A percentile compares a stretch with the other conserved stretches of the same genome.
phyloP scores from a whole-genome alignment of 805 yeast species.

The Candida andamanensis region DNA sequence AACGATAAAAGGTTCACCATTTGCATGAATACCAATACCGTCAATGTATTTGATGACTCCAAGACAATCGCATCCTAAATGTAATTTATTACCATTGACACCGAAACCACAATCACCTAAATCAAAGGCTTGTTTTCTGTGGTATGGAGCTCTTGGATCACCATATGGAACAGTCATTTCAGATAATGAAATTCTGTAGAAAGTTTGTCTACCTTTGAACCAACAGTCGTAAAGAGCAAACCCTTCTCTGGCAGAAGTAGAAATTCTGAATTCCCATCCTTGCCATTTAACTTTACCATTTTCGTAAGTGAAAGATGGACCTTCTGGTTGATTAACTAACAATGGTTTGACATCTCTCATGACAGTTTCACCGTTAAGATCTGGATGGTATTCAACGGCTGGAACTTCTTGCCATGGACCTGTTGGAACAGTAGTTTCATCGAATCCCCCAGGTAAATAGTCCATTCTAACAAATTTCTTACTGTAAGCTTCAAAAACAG shows the following conservation, averaged over 20 bases:
- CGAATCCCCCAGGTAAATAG: slow-evolving; percentile 67
- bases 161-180: slow-evolving; percentile 90
- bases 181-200: slow-evolving; percentile 67
- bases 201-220: slow-evolving; percentile 71
- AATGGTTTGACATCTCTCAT: slow-evolving; percentile 64
- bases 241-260: slow-evolving; percentile 73
- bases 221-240: slow-evolving; percentile 65
- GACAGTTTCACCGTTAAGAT: slow-evolving; percentile 48
- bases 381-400: slow-evolving; percentile 71
- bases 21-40: slow-evolving; percentile 48
- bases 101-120: slow-evolving; percentile 86
- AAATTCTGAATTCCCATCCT: slow-evolving; percentile 76
- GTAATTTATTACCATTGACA: slow-evolving; percentile 60
- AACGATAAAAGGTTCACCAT: slow-evolving; percentile 57
- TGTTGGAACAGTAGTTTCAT: slow-evolving; percentile 54
- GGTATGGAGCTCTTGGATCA: slow-evolving; percentile 75
- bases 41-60: slow-evolving; percentile 75
- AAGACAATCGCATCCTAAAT: slow-evolving; percentile 76
- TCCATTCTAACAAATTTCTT: slow-evolving; percentile 65
- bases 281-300: slow-evolving; percentile 70
- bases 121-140: slow-evolving; percentile 83
- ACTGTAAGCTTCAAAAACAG: slow-evolving; percentile 62
- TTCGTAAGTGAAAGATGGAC: slow-evolving; percentile 60
- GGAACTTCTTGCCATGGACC: slow-evolving; percentile 56
- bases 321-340: slow-evolving; percentile 69